Evolutionary conservation across 2,329 filamentous ascomycete genomes (phyloP).

Genomic region (Basipetospora sp.): DNA sequence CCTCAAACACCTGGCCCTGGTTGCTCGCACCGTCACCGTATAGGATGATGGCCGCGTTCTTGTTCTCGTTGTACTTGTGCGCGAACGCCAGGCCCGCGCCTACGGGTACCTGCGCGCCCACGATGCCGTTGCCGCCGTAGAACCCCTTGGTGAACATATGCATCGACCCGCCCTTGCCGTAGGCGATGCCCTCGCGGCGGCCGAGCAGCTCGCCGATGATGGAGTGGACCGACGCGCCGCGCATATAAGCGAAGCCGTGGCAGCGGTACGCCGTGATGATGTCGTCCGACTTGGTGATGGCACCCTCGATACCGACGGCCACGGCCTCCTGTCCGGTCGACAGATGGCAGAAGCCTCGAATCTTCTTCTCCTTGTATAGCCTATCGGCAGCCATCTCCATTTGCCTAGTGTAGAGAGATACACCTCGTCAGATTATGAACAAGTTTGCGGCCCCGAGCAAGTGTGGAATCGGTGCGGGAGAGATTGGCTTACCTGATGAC

Average conservation of each 20-base stretch:
- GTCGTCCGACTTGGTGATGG: constrained; percentile 80
- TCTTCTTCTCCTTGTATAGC: constrained; percentile 99
- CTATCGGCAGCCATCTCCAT: constrained; percentile 99
- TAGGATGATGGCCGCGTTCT: constrained; percentile 74
- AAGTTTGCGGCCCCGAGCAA: too few relatives aligned
- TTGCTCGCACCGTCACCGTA: constrained; percentile 98
- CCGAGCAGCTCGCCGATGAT: constrained; percentile 94
- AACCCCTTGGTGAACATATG: constrained; percentile 99
- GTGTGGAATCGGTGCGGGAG: too few relatives aligned
- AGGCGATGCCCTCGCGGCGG: constrained; percentile 88
- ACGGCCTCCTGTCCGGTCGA: constrained; percentile 97
- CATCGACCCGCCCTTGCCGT: constrained; percentile 99
- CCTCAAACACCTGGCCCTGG: constrained; percentile 98
- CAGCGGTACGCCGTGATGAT: constrained; percentile 97
- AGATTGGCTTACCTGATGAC: constrained; percentile 54
- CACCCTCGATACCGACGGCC: constrained; percentile 90
- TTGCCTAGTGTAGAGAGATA: constrained; percentile 43
- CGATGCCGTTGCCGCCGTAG: constrained; percentile 97
- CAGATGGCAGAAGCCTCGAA: constrained; percentile 97
- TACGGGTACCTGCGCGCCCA: constrained; percentile 94
- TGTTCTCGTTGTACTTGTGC: constrained; percentile 80
- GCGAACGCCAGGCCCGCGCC: constrained; percentile 93
- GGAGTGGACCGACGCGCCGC: constrained; percentile 73
- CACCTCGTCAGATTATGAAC: too few relatives aligned
- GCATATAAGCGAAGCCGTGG: constrained; percentile 97